These are phyloP conservation scores for Parastagonospora avenae DNA, from an alignment of 2,329 filamentous ascomycete genomes.

Conservation along the genomic window DNA sequence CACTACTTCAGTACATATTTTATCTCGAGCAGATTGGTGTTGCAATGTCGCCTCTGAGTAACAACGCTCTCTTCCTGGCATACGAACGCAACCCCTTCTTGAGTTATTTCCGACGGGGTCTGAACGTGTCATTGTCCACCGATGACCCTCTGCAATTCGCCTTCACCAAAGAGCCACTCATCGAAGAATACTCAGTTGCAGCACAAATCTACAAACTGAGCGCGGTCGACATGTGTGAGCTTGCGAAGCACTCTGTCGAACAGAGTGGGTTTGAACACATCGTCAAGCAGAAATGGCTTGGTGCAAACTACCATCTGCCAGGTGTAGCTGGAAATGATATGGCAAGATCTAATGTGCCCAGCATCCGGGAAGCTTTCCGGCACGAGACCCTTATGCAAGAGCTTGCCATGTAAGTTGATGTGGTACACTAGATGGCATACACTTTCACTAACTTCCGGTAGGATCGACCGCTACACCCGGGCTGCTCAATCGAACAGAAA, in stretches of 20 bases:
- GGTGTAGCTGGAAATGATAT: slow-evolving; percentile 88
- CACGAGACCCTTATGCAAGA: slow-evolving; percentile 86
- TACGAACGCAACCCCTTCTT: slow-evolving; percentile 97
- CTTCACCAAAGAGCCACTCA: slow-evolving; percentile 96
- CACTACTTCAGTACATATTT: slow-evolving; percentile 93
- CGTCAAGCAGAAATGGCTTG: slow-evolving; percentile 91
- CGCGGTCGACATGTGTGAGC: slow-evolving; percentile 96
- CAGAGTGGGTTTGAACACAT: slow-evolving; percentile 92
- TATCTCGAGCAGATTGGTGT: slow-evolving; percentile 98
- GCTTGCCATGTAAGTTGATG: slow-evolving; percentile 72
- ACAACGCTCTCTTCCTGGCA: slow-evolving; percentile 94
- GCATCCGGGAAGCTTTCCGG: slow-evolving; percentile 87
- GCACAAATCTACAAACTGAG: slow-evolving; percentile 98
- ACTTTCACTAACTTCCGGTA: slow-evolving; percentile 14
- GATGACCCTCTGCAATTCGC: slow-evolving; percentile 98
- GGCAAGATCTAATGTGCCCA: slow-evolving; percentile 94
- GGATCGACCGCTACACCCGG: slow-evolving; percentile 51
- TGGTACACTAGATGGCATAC: not conserved
- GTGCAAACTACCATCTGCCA: slow-evolving; percentile 74
- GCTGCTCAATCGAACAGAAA: slow-evolving; percentile 36
- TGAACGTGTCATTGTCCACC: slow-evolving; percentile 95
- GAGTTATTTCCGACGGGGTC: slow-evolving; percentile 89
- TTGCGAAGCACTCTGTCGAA: slow-evolving; percentile 93
- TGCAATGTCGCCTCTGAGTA: slow-evolving; percentile 98
- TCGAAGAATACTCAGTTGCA: slow-evolving; percentile 97